phyloP scores from a whole-genome alignment of 139 green algal genomes.

The Coccomyxa sp. region DNA sequence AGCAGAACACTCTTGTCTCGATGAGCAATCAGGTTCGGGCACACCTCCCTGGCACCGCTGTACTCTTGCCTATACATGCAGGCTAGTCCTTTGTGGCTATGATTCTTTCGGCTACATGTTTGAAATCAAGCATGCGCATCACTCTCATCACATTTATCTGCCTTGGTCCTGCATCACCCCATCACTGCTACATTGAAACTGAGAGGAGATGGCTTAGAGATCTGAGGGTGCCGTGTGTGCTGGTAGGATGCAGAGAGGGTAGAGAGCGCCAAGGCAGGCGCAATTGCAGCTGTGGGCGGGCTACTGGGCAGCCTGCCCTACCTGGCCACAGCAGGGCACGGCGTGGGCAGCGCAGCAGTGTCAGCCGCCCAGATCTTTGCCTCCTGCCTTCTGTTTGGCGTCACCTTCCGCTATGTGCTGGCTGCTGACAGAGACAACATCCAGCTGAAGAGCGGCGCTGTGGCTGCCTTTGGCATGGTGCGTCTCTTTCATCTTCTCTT shows the following conservation, averaged over 20 bases:
- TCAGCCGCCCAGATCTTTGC: not conserved
- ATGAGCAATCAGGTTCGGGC: not conserved
- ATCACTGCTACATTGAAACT: too few relatives aligned
- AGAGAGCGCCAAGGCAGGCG: not conserved
- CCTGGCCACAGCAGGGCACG: not conserved
- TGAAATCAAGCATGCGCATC: too few relatives aligned
- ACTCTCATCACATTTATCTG: too few relatives aligned
- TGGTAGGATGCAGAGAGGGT: not conserved
- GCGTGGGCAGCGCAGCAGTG: not conserved
- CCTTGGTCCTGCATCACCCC: too few relatives aligned
- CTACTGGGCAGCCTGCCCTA: not conserved
- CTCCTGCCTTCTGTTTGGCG: not conserved
- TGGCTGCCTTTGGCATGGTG: not conserved
- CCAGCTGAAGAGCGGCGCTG: not conserved
- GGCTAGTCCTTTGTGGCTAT: too few relatives aligned
- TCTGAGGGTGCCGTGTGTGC: not conserved
- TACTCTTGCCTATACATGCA: too few relatives aligned
- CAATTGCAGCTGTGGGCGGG: not conserved
- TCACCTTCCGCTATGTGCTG: not conserved
- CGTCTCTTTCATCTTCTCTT: too few relatives aligned
- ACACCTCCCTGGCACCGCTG: too few relatives aligned
- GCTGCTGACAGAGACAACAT: not conserved
- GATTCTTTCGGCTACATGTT: too few relatives aligned
- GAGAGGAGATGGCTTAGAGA: too few relatives aligned
- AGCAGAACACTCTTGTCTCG: not conserved